phyloP scores from a whole-genome alignment of 495 filamentous ascomycete genomes.

The Bacidia rubella region DNA sequence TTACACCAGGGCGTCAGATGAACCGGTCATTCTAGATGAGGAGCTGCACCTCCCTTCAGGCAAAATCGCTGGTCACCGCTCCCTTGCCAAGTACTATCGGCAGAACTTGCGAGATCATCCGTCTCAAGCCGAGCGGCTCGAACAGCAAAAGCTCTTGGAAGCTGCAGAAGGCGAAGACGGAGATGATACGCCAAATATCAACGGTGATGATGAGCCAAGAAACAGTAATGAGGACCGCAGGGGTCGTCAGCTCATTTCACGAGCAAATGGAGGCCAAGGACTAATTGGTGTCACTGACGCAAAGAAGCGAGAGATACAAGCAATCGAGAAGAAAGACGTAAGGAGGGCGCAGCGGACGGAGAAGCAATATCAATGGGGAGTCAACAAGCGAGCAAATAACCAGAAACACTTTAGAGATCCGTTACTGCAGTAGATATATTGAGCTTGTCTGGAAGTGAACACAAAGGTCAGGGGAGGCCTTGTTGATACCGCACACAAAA shows the following conservation, averaged over 20 bases:
- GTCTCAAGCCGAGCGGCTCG: slow-evolving; percentile 46
- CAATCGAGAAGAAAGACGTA: slow-evolving; percentile 51
- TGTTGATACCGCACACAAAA: too few species aligned
- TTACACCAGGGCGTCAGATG: slow-evolving; percentile 50
- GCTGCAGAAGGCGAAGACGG: slow-evolving; percentile 14
- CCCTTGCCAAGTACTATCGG: slow-evolving; percentile 70
- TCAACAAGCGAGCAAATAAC: slow-evolving; percentile 50
- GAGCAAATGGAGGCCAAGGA: slow-evolving; percentile 59
- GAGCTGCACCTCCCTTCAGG: slow-evolving; percentile 92
- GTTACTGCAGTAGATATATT: slow-evolving; percentile 15
- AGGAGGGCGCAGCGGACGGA: slow-evolving; percentile 47
- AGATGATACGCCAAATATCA: slow-evolving; percentile 31
- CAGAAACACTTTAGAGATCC: slow-evolving; percentile 61
- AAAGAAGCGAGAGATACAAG: slow-evolving; percentile 51
- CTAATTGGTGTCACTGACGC: slow-evolving; percentile 61
- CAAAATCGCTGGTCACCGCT: slow-evolving; percentile 79
- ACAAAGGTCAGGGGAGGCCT: too few species aligned
- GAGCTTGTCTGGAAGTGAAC: too few species aligned
- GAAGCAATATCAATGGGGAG: slow-evolving; percentile 44
- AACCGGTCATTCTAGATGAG: slow-evolving; percentile 77
- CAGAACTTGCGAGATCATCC: slow-evolving; percentile 85
- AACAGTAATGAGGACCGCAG: slow-evolving; percentile 34
- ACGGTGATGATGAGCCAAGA: slow-evolving; percentile 26
- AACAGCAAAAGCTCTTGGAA: slow-evolving; percentile 23
- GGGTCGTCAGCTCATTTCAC: slow-evolving; percentile 46